Evolutionary conservation across 345 rosid species (phyloP).

Genomic region (Acer yangbiense): DNA sequence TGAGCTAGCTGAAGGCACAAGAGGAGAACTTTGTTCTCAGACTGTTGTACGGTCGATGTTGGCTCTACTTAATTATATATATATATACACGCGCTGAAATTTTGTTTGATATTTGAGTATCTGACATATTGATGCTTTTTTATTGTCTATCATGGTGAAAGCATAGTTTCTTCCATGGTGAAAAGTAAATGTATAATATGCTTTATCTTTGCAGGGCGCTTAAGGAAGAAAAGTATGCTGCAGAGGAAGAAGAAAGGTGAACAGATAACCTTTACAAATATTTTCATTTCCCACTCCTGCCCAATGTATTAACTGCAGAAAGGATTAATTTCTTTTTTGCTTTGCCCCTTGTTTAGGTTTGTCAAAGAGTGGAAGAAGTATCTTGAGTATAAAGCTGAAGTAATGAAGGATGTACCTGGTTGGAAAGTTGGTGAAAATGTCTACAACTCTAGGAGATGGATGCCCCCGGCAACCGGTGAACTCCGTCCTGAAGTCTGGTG

Average conservation of each 20-base stretch:
- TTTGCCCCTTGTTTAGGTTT: conserved; percentile 48
- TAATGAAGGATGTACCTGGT: conserved; percentile 99
- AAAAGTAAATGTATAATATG: neutral
- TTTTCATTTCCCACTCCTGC: neutral
- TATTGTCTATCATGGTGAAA: neutral
- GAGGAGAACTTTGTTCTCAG: no score
- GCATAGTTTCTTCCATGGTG: neutral
- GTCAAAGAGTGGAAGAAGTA: conserved; percentile 97
- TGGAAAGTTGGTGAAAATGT: conserved; percentile 98
- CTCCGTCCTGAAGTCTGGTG: conserved; percentile 99
- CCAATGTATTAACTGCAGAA: conserved; percentile 3
- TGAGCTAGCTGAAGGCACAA: no score
- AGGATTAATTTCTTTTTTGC: neutral
- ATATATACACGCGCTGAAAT: no score
- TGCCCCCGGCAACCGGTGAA: conserved; percentile 98
- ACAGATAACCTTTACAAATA: neutral
- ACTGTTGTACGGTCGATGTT: no score
- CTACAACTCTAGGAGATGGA: conserved; percentile 94
- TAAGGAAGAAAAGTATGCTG: conserved; percentile 94
- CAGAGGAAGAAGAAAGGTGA: conserved; percentile 99
- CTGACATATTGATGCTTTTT: neutral
- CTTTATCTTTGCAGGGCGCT: conserved; percentile 62
- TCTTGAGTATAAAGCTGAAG: conserved; percentile 96
- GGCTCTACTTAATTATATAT: no score
- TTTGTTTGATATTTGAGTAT: neutral